These are phyloP conservation scores for Exophiala bonariae DNA, from an alignment of 2,329 filamentous ascomycete genomes.

Conservation along the genomic window DNA sequence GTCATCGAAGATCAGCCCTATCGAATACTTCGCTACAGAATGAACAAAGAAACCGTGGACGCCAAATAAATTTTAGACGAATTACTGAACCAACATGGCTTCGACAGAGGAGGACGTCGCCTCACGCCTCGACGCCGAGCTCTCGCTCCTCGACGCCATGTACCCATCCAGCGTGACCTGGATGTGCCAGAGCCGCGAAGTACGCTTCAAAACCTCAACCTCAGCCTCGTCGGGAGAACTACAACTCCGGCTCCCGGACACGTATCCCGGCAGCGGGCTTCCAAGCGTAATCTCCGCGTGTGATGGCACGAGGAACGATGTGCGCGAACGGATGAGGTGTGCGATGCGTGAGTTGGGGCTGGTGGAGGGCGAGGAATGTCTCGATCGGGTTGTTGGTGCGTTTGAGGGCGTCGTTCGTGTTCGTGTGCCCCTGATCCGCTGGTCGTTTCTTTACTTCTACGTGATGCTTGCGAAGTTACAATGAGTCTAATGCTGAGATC, in stretches of 20 bases:
- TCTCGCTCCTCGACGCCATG: slow-evolving; percentile 25
- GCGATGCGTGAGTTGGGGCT: slow-evolving; percentile 5
- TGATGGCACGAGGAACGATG: slow-evolving; percentile 14
- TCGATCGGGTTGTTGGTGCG: slow-evolving; percentile 18
- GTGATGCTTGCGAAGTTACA: too few species aligned
- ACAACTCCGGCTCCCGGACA: slow-evolving; percentile 13
- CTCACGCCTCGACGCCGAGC: slow-evolving; percentile 23
- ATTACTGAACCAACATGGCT: too few species aligned
- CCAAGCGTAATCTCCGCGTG: slow-evolving; percentile 20
- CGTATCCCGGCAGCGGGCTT: slow-evolving; percentile 13
- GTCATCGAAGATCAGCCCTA: too few species aligned
- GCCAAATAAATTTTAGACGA: too few species aligned
- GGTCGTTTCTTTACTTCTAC: background rate
- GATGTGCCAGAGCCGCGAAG: slow-evolving; percentile 12
- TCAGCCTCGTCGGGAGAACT: slow-evolving; percentile 1
- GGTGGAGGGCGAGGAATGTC: slow-evolving; percentile 16
- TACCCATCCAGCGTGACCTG: slow-evolving; percentile 17
- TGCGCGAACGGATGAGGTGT: slow-evolving; percentile 11
- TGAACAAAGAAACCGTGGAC: too few species aligned
- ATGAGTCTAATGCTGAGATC: too few species aligned
- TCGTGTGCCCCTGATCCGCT: too few species aligned
- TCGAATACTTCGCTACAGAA: too few species aligned
- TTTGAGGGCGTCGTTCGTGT: slow-evolving; percentile 16
- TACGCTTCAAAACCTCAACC: slow-evolving; percentile 15
- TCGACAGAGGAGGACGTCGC: too few species aligned